A percentile compares a stretch with the other conserved stretches of the same genome.
These are phyloP conservation scores for Alnus glutinosa DNA, from an alignment of 306 rosid genomes.

Conservation along the genomic window DNA sequence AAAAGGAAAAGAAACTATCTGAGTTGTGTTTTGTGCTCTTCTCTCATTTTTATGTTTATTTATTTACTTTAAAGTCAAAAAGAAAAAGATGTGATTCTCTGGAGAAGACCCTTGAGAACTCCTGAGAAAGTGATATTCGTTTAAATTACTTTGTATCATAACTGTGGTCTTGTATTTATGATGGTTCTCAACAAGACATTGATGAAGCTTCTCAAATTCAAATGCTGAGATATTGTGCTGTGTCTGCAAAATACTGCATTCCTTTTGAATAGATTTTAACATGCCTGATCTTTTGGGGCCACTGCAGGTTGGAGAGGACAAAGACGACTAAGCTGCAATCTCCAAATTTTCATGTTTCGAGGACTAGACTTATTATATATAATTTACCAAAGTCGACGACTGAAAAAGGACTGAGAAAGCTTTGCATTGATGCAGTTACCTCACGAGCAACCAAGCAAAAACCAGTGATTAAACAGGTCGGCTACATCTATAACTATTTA, in stretches of 20 bases:
- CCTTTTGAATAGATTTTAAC: background rate
- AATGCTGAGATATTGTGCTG: slow-evolving; percentile 4
- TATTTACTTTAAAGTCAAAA: background rate
- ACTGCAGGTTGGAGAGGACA: slow-evolving; percentile 65
- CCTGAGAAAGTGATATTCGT: slow-evolving; percentile 2
- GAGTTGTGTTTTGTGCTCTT: background rate
- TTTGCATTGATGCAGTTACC: slow-evolving; percentile 79
- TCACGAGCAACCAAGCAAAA: slow-evolving; percentile 91
- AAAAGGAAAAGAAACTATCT: background rate
- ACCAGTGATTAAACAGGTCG: slow-evolving; percentile 84
- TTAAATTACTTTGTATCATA: background rate
- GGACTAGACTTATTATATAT: slow-evolving; percentile 75
- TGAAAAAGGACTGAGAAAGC: slow-evolving; percentile 77
- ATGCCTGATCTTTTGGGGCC: slow-evolving; percentile 6
- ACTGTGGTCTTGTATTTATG: background rate
- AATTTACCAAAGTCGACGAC: slow-evolving; percentile 85
- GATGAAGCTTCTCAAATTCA: background rate
- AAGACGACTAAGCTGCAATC: slow-evolving; percentile 84
- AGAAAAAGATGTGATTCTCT: background rate
- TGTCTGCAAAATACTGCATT: background rate
- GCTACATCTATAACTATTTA: slow-evolving; percentile 27
- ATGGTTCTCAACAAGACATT: background rate
- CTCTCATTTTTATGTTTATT: background rate
- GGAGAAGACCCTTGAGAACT: background rate
- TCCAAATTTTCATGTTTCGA: slow-evolving; percentile 94